Conservation (phyloP, 2,329 filamentous ascomycete species). For the Fusarium scirpi region DNA sequence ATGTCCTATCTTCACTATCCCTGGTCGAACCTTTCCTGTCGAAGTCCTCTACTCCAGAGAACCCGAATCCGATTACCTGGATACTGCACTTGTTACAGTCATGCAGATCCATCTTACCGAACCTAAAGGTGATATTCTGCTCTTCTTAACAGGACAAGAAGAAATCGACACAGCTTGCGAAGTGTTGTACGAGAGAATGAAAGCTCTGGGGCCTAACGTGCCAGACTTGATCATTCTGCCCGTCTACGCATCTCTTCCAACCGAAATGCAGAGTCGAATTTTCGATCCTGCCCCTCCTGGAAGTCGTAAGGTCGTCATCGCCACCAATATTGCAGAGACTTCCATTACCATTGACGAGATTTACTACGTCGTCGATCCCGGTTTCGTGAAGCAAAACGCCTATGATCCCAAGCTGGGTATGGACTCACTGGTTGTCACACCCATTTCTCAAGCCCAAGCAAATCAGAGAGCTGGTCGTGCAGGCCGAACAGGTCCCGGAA, state of each 20-base stretch:
- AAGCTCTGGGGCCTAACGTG: slow-evolving; percentile 88
- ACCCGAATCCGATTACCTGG: slow-evolving; percentile 94
- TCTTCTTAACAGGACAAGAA: slow-evolving; percentile 97
- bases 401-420: slow-evolving; percentile 98
- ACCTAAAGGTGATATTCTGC: slow-evolving; percentile 90
- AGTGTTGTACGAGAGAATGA: slow-evolving; percentile 95
- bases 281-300: slow-evolving; percentile 93
- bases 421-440: slow-evolving; percentile 95
- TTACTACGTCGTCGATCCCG: slow-evolving; percentile 96
- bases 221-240: slow-evolving; percentile 93
- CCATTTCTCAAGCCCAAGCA: slow-evolving; percentile 95
- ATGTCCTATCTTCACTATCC: slow-evolving; percentile 96
- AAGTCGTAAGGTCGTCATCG: slow-evolving; percentile 92
- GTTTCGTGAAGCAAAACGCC: slow-evolving; percentile 97
- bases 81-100: slow-evolving; percentile 92
- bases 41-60: slow-evolving; percentile 96
- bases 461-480: slow-evolving; percentile 94
- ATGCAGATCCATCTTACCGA: slow-evolving; percentile 99
- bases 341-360: slow-evolving; percentile 98
- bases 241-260: slow-evolving; percentile 94
- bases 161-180: slow-evolving; percentile 97
- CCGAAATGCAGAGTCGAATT: slow-evolving; percentile 92
- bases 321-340: slow-evolving; percentile 98
- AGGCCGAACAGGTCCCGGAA: slow-evolving; percentile 93
- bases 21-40: slow-evolving; percentile 93